These are phyloP conservation scores for Xylaria sp. DNA, from an alignment of 2,329 filamentous ascomycete species.

Conservation along the genomic window DNA sequence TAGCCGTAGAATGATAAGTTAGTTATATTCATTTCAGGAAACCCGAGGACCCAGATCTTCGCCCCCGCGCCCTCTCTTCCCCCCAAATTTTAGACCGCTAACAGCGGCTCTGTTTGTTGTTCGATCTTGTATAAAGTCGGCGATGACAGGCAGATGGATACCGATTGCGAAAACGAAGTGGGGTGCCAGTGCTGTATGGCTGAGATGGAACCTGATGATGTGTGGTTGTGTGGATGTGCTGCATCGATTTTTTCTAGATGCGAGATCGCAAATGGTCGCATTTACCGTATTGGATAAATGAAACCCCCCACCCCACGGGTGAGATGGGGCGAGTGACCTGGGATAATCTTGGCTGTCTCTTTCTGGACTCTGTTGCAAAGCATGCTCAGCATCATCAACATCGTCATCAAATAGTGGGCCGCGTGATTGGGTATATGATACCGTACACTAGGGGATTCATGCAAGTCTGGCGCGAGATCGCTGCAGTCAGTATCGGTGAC, in stretches of 20 bases:
- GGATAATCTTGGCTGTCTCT: slow-evolving; percentile 14
- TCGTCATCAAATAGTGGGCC: not conserved
- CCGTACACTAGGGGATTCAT: slow-evolving; percentile 16
- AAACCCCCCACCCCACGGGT: slow-evolving; percentile 16
- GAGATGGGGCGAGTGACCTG: slow-evolving; percentile 7
- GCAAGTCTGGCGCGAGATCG: slow-evolving; percentile 30
- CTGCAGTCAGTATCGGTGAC: slow-evolving; percentile 12
- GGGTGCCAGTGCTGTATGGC: not conserved
- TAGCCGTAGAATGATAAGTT: not conserved
- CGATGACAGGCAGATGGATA: slow-evolving; percentile 12
- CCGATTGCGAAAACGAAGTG: slow-evolving; percentile 19
- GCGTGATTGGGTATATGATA: slow-evolving; percentile 11
- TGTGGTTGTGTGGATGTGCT: slow-evolving; percentile 9
- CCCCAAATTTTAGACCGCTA: slow-evolving; percentile 12
- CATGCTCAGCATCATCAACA: not conserved
- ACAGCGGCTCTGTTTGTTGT: slow-evolving; percentile 18
- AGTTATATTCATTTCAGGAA: slow-evolving; percentile 12
- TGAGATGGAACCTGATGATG: slow-evolving; percentile 22
- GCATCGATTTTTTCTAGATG: slow-evolving; percentile 19
- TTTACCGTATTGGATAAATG: slow-evolving; percentile 20
- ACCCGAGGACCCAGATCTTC: slow-evolving; percentile 19
- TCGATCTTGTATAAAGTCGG: slow-evolving; percentile 9
- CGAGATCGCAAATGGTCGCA: slow-evolving; percentile 25
- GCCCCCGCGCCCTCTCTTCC: not conserved
- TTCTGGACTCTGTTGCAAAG: slow-evolving; percentile 19